Evolutionary conservation across 495 filamentous ascomycete species (phyloP), one percentile per base, ranked within the genome.

Genomic region (Penicillium bovifimosum): DNA sequence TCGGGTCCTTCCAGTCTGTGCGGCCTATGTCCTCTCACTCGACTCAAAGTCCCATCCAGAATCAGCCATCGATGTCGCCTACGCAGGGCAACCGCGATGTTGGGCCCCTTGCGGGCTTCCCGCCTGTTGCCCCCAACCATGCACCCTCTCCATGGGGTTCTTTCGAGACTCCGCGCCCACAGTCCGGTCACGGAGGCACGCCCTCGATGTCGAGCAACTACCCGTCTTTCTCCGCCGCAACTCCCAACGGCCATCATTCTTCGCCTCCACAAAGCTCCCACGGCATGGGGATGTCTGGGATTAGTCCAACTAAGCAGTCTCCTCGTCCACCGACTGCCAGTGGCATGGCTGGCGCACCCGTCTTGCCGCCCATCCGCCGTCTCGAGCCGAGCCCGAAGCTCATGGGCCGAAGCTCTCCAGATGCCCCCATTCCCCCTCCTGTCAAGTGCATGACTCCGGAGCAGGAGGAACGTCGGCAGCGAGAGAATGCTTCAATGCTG

Each of bases 281-380:
- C 76, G 78, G 79, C 47, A 75, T 86, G 36, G 56, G 74, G 18
- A 69, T 74, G 34, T 84, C 81, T 5, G 88, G 87, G 6, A 68
- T 90, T 32, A 91, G 88, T 14, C 89, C 89, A 5, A 85, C 79
- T 35, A 95, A 95, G 63, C 84, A 90, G 34, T 77, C 76, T 5
- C 73, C 77, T 36, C 76, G 79, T 13, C 75, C 77, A 1, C 50
- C 72, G 32, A 76, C 78, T 11, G 72, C 72, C 9, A 71, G 75
- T 16, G 68, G 67, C 39, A 62, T 80, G 27, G 66, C 71, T 6
- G 70, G 73, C 7, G 72, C 73, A 1, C 71, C 72, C 0, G 63
- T 80, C 6, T 53, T 81, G 14, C 78, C 77, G 13, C 78, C 77
- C 0, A 69, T 78, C 7, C 73, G 74, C 57, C 66, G 59, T 52